Evolutionary conservation across 2,329 filamentous ascomycete species (phyloP), one percentile per base, ranked within the genome.

Genomic region (Diaporthe citri): DNA sequence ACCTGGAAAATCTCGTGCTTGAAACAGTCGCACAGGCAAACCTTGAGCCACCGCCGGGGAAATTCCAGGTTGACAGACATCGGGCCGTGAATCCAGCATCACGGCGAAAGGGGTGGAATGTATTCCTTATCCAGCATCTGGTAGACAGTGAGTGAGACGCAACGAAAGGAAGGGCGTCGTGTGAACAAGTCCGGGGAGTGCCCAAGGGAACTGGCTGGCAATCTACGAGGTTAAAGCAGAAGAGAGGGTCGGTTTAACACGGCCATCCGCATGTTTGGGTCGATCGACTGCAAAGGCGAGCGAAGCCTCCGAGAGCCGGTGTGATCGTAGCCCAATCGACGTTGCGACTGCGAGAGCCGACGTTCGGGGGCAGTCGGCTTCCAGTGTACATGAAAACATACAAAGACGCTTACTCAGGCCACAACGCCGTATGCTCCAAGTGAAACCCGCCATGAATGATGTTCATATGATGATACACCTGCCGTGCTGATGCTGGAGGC

Each of bases 61-160:
- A 12, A 55, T n/a, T 3, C 15, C 46, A 34, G 28, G 15, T 17
- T 46, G 48, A 25, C 46, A 64, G 34, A 55, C 17, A 28, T 41
- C 46, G 34, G 57, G 36, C 67, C 64, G 34, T 52, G 48, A 55
- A 46, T 36, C 10, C 36, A 72, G 25, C 46, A 46, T 36, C 13
- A 31, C 15, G n/a, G 59, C 43, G 51, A 52, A 46, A 46, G 25
- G 20, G 57, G 36, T 51, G 34, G 31, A 31, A 55, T 64, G 20
- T 34, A 55, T 43, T 48, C 70, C 20, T 55, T 62, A 43, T 72
- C 60, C 48, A 43, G 64, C 48, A 64, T 52, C 71, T 72, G 46
- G 43, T 64, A 72, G 22, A 64, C 57, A 64, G 48, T 31, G 71
- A 72, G 71, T 43, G 59, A 55, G 34, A 43, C 48, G 59, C 71